Percentiles rank a stretch among this genome's conserved stretches.
phyloP scores from a whole-genome alignment of 2,329 filamentous ascomycete species.

The Ilyonectria robusta region DNA sequence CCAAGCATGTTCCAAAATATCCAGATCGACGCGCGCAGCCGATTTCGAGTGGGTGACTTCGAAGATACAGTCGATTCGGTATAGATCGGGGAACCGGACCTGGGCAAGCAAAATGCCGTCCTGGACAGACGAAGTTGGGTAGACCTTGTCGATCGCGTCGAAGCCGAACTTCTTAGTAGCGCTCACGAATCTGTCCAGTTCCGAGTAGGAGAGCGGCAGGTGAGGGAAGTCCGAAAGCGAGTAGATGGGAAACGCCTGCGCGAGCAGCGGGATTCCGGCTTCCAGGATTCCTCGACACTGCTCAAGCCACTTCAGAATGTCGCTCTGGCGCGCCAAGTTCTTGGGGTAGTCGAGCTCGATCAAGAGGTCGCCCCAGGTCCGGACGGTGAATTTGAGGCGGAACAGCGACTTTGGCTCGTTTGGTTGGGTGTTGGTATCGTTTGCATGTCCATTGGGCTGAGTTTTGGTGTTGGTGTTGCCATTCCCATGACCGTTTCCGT shows the following conservation, averaged over 20 bases:
- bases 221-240: slow-evolving; percentile 21
- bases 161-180: slow-evolving; percentile 7
- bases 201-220: slow-evolving; percentile 12
- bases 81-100: slow-evolving; percentile 18
- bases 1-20: slow-evolving; percentile 20
- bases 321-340: slow-evolving; percentile 6
- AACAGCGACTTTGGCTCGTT: slow-evolving; percentile 14
- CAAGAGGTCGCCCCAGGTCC: slow-evolving; percentile 13
- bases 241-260: slow-evolving; percentile 13
- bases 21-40: slow-evolving; percentile 3
- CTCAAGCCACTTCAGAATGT: slow-evolving; percentile 17
- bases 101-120: slow-evolving; percentile 24
- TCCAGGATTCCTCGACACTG: slow-evolving; percentile 16
- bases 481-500: background rate
- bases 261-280: slow-evolving; percentile 12
- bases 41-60: slow-evolving; percentile 16
- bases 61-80: slow-evolving; percentile 23
- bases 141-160: slow-evolving; percentile 16
- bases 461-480: background rate
- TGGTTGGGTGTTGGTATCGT: slow-evolving; percentile 7
- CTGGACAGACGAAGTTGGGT: slow-evolving; percentile 20
- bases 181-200: slow-evolving; percentile 14
- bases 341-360: slow-evolving; percentile 23
- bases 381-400: slow-evolving; percentile 17
- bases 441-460: background rate